These are phyloP conservation scores for Seiridium cupressi DNA, from an alignment of 2,329 filamentous ascomycete species.

Conservation along the genomic window DNA sequence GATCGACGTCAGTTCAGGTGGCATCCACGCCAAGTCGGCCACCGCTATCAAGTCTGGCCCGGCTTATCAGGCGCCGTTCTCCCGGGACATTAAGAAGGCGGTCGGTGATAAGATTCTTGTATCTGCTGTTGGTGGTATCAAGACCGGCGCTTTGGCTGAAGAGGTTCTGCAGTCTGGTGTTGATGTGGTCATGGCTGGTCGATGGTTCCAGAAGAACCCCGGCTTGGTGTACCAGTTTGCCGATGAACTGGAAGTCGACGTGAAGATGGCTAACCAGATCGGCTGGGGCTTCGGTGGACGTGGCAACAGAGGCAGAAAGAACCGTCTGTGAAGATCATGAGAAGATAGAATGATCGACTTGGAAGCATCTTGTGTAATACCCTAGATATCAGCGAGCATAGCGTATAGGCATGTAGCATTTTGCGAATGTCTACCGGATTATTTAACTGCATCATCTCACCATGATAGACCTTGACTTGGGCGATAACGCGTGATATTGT, in stretches of 20 bases:
- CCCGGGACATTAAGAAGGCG: constrained; percentile 63
- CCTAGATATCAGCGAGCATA: not conserved
- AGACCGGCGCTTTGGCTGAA: constrained; percentile 41
- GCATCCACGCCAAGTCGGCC: constrained; percentile 45
- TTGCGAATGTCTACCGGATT: not conserved
- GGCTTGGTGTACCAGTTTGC: constrained; percentile 55
- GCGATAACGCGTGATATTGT: too few species aligned
- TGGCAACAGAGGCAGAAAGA: constrained; percentile 12
- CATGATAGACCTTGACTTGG: too few species aligned
- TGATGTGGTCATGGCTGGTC: constrained; percentile 48
- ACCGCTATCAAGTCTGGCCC: constrained; percentile 54
- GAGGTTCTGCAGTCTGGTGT: constrained; percentile 42
- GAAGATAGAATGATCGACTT: too few species aligned
- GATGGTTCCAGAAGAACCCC: constrained; percentile 59
- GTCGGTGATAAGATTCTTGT: constrained; percentile 62
- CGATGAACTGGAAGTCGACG: constrained; percentile 46
- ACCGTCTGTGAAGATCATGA: not conserved
- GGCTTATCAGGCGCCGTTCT: constrained; percentile 66
- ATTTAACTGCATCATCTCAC: too few species aligned
- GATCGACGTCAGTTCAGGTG: constrained; percentile 66
- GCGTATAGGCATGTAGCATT: not conserved
- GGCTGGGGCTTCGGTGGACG: constrained; percentile 52
- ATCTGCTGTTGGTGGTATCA: constrained; percentile 49
- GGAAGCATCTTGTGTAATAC: not conserved
- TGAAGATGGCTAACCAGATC: constrained; percentile 52